phyloP scores from a whole-genome alignment of 495 filamentous ascomycete species.

The Saxophila tyrrhenica region DNA sequence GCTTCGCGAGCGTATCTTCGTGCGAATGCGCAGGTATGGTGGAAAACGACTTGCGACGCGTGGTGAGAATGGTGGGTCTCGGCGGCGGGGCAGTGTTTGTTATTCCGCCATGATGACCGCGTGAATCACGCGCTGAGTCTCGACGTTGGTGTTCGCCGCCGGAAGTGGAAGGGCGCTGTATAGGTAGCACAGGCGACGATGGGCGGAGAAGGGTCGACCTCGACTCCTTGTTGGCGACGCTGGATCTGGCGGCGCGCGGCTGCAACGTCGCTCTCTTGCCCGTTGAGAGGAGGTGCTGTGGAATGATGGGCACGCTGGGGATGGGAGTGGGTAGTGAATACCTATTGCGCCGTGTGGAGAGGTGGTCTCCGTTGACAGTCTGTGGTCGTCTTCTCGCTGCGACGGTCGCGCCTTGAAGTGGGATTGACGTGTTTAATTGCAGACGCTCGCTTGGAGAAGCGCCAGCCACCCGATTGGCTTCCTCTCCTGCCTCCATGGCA shows the following conservation, averaged over 20 bases:
- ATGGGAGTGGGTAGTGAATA: neutral
- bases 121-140: neutral
- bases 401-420: neutral
- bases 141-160: neutral
- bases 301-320: neutral
- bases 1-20: neutral
- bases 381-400: neutral
- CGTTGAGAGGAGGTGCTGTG: neutral
- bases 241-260: neutral
- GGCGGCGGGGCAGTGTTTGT: neutral
- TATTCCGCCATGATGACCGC: neutral
- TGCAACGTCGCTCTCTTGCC: slow-evolving; percentile 1
- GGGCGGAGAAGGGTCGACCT: neutral
- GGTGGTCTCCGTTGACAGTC: neutral
- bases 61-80: neutral
- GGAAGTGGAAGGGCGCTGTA: neutral
- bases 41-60: neutral
- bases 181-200: neutral
- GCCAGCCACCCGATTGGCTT: neutral
- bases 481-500: neutral
- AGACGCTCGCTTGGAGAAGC: neutral
- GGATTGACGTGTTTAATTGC: neutral
- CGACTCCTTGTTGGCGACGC: neutral
- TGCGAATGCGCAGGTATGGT: neutral
- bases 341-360: neutral